These are phyloP conservation scores for Sanghuangporus weigelae DNA, from an alignment of 1,284 basidiomycete species.

Conservation along the genomic window DNA sequence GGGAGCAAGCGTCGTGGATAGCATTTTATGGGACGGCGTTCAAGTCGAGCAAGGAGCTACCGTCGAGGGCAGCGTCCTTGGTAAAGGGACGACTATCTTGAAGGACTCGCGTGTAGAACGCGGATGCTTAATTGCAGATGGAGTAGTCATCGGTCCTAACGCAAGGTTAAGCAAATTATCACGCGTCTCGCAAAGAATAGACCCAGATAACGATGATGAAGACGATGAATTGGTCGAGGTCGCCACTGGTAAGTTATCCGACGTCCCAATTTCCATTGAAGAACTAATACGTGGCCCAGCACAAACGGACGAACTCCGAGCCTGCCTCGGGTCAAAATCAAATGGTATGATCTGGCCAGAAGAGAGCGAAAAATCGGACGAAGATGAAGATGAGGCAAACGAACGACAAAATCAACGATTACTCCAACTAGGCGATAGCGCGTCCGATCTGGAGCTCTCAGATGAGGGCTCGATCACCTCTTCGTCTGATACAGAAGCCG, in stretches of 20 bases:
- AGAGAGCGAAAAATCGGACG: constrained; percentile 36
- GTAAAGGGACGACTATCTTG: constrained; percentile 67
- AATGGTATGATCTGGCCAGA: constrained; percentile 71
- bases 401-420: constrained; percentile 59
- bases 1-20: constrained; percentile 57
- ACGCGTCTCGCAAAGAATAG: constrained; percentile 52
- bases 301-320: constrained; percentile 40
- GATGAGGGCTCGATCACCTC: constrained; percentile 51
- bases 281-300: constrained; percentile 19
- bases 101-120: constrained; percentile 56
- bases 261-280: neutral
- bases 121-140: constrained; percentile 79
- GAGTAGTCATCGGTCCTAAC: constrained; percentile 70
- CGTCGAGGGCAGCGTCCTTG: constrained; percentile 77
- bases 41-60: constrained; percentile 72
- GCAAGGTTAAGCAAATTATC: constrained; percentile 69
- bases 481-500: constrained; percentile 28
- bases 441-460: constrained; percentile 52
- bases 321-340: constrained; percentile 50
- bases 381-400: constrained; percentile 60
- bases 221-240: constrained; percentile 47
- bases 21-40: constrained; percentile 82
- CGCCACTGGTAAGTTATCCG: constrained; percentile 47
- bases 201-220: constrained; percentile 28
- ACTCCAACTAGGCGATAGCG: constrained; percentile 65